Percentiles rank a stretch among this genome's conserved stretches.
Conservation (phyloP, 331 rosid genomes). For the Acacia concinna region DNA sequence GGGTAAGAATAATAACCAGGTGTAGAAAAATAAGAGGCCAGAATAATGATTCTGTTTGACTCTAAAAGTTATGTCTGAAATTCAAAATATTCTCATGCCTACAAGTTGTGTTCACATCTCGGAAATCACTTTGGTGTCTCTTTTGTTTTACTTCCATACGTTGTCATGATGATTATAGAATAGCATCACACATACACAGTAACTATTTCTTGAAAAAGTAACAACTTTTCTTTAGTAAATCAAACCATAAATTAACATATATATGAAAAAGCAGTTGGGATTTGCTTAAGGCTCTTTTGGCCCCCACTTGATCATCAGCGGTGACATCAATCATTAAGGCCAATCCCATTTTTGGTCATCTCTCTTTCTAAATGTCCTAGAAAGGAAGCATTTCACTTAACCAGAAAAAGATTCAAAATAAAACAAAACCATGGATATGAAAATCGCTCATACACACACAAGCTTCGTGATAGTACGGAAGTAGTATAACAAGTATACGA, state of each 20-base stretch:
- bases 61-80: constrained; percentile 11
- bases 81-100: constrained; percentile 13
- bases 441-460: constrained; percentile 48
- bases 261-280: constrained; percentile 41
- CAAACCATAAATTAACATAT: constrained; percentile 62
- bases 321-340: constrained; percentile 53
- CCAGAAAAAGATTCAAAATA: background rate
- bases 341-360: constrained; percentile 45
- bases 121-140: constrained; percentile 13
- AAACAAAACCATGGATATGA: constrained; percentile 9
- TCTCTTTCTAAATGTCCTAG: constrained; percentile 39
- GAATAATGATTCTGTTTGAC: constrained; percentile 27
- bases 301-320: constrained; percentile 38
- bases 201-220: background rate
- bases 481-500: constrained; percentile 13
- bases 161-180: constrained; percentile 20
- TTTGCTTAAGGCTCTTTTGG: constrained; percentile 36
- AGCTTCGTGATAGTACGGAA: constrained; percentile 44
- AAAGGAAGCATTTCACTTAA: constrained; percentile 43
- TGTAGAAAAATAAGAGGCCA: constrained; percentile 12
- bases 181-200: background rate
- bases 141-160: background rate
- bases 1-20: background rate
- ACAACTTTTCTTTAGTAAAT: constrained; percentile 29
- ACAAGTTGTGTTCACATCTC: background rate